Base-by-base conservation (phyloP, 805 yeast species). In the Wickerhamomyces alni region DNA sequence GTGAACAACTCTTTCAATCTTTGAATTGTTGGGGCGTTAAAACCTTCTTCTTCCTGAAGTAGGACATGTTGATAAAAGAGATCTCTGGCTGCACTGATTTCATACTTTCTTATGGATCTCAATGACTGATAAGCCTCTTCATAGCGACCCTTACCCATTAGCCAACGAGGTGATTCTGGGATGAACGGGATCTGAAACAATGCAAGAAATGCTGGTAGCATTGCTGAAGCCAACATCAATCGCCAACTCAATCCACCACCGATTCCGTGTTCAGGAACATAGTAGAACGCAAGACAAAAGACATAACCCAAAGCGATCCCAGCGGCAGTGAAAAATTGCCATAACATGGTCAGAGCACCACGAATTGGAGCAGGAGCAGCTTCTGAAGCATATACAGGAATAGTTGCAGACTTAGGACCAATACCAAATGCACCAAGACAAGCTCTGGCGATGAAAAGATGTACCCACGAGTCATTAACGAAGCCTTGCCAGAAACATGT, bases 131-230 rank as follows among this genome's bases (percentile, higher is more conserved):
- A 80, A 3, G 85, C 82, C 1, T 79, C 86, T 6, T 12, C 27
- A 50, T 78, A 83, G 49, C 82, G 68, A 5, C 68, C 78, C 55
- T 78, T 77, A 61, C 84, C 86, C 83, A 81, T 77, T 43, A 80
- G 65, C 87, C 87, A 81, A 61, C 86, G 70, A 31, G 88, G 88
- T 3, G 85, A 78, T 54, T 81, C 88, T 8, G 87, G 87, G 43
- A 81, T 79, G 54, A 74, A 77, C 26, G 79, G 81, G 35, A 81
- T 72, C 57, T 80, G 87, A 41, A 65, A 50, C 42, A 75, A 60
- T 9, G 81, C 82, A 40, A 75, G 55, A 32, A 78, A 50, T 0
- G 88, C 86, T 1, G 87, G 87, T 29, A 81, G 61, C 66, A 74
- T 67, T 8, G 87, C 87, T 17, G 80, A 73, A 8, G 75, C 85